Conservation (phyloP, 345 rosid species). For the Eutrema yunnanense region DNA sequence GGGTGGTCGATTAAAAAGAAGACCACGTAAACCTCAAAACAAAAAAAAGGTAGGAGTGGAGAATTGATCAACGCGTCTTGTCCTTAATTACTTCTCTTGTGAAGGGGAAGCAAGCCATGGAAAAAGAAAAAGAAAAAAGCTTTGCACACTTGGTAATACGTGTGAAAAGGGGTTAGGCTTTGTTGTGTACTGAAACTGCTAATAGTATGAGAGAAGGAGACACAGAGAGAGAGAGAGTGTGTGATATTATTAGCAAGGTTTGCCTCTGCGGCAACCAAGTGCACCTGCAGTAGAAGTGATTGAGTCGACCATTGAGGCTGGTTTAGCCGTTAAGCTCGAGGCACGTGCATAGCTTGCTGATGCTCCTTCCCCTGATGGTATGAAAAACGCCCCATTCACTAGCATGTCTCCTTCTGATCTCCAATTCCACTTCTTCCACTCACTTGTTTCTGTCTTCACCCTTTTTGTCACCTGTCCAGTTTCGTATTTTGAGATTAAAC, state of each 20-base stretch:
- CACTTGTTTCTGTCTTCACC: conserved; percentile 38
- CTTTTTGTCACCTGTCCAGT: conserved; percentile 72
- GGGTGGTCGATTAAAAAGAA: neutral
- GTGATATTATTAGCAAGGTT: conserved; percentile 31
- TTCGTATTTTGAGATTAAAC: neutral
- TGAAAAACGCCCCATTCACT: conserved; percentile 76
- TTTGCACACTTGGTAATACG: conserved; percentile 9
- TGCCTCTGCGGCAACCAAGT: conserved; percentile 52
- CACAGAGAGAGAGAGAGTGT: neutral
- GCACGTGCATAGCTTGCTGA: conserved; percentile 68
- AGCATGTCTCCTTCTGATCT: conserved; percentile 60
- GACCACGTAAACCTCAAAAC: neutral
- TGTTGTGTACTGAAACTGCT: neutral
- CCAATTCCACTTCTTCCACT: conserved; percentile 64
- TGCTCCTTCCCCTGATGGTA: conserved; percentile 71
- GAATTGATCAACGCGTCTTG: conserved; percentile 5
- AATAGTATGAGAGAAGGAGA: neutral
- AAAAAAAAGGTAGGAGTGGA: neutral
- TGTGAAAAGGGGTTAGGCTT: conserved; percentile 3
- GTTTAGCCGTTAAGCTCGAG: conserved; percentile 70
- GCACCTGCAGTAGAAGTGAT: conserved; percentile 64
- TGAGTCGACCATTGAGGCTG: conserved; percentile 67
- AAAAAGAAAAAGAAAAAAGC: neutral
- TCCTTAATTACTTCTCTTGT: neutral
- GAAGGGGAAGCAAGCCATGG: neutral